Evolutionary conservation across 2,329 filamentous ascomycete genomes (phyloP).

Genomic region (Scleromitrula shiraiana): DNA sequence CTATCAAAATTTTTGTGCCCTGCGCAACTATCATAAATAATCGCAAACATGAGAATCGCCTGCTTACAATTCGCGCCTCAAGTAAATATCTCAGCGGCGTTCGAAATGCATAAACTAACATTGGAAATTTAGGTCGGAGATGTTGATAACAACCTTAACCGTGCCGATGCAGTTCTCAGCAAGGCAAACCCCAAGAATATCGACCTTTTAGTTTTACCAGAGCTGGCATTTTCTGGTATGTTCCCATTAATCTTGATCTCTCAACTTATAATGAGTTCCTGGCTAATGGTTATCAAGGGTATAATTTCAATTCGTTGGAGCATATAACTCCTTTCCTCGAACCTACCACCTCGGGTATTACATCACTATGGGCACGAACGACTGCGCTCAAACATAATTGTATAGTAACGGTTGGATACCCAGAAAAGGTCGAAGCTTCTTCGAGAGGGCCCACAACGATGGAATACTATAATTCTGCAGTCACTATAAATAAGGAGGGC

Average conservation of each 20-base stretch:
- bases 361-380: slow-evolving; percentile 62
- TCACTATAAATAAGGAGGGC: slow-evolving; percentile 50
- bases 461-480: slow-evolving; percentile 47
- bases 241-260: not conserved
- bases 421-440: slow-evolving; percentile 53
- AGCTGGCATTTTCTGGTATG: slow-evolving; percentile 65
- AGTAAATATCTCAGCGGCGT: slow-evolving; percentile 31
- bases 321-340: slow-evolving; percentile 66
- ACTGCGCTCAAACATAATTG: slow-evolving; percentile 60
- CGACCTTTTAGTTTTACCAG: slow-evolving; percentile 66
- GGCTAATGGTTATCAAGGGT: slow-evolving; percentile 35
- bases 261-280: not conserved
- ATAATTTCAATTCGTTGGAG: slow-evolving; percentile 65
- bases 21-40: not conserved
- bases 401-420: slow-evolving; percentile 64
- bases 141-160: slow-evolving; percentile 60
- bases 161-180: slow-evolving; percentile 56
- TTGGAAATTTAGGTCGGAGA: slow-evolving; percentile 48
- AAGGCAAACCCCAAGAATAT: slow-evolving; percentile 44
- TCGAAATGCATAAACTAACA: not conserved
- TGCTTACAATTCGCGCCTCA: slow-evolving; percentile 64
- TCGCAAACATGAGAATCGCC: slow-evolving; percentile 52
- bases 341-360: slow-evolving; percentile 54
- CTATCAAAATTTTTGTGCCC: too few species aligned
- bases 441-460: slow-evolving; percentile 41